Evolutionary conservation across 768 basidiomycete genomes (phyloP).

Genomic region (Collybia nuda): DNA sequence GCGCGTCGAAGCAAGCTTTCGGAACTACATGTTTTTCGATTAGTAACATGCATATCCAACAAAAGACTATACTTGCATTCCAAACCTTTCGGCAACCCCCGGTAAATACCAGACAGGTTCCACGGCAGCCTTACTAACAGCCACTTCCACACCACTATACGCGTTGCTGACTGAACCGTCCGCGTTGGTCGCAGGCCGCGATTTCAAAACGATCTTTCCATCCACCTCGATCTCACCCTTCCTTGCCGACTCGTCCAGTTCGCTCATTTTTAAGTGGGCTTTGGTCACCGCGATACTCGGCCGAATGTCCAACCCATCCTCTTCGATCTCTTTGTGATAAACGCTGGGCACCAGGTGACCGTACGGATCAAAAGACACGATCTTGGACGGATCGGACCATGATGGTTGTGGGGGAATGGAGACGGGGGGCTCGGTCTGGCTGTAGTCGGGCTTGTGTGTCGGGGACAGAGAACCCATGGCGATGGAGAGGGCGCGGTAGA

Average conservation of each 20-base stretch:
- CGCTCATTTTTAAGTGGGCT: conserved; percentile 92
- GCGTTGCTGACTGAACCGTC: conserved; percentile 59
- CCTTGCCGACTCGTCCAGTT: conserved; percentile 80
- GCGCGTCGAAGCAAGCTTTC: conserved; percentile 86
- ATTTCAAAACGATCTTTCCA: conserved; percentile 78
- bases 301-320: conserved; percentile 75
- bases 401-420: conserved; percentile 70
- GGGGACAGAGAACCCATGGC: conserved; percentile 85
- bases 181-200: conserved; percentile 57
- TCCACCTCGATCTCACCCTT: conserved; percentile 76
- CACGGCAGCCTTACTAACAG: conserved; percentile 89
- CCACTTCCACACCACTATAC: conserved; percentile 83
- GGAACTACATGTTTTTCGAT: conserved; percentile 45
- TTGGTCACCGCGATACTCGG: conserved; percentile 94
- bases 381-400: conserved; percentile 78
- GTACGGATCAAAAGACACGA: conserved; percentile 93
- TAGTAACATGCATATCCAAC: background rate
- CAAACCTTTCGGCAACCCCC: conserved; percentile 91
- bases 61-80: conserved; percentile 58
- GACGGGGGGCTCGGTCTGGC: conserved; percentile 83
- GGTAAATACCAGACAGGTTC: conserved; percentile 97
- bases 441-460: conserved; percentile 80
- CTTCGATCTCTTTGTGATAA: conserved; percentile 61
- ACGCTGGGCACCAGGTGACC: conserved; percentile 83
- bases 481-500: conserved; percentile 91